Evolutionary conservation across 257 asterid species (phyloP).

Genomic region (Jacaranda mimosifolia): DNA sequence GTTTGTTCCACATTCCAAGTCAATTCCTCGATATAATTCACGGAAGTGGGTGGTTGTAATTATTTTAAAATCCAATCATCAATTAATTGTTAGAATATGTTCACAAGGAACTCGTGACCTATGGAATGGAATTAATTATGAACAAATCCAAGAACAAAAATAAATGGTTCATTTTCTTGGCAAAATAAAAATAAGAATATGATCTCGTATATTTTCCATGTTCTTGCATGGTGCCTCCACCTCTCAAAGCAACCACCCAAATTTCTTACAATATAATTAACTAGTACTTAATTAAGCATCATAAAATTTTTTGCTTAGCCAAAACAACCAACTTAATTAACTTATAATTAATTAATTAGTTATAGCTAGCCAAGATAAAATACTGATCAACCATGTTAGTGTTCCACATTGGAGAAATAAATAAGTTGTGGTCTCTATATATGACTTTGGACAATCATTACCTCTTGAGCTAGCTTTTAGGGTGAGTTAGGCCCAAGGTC

Average conservation of each 20-base stretch:
- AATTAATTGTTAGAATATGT: too few species aligned
- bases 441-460: too few species aligned
- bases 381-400: background rate
- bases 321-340: conserved; percentile 7
- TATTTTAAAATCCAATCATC: too few species aligned
- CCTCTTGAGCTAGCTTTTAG: too few species aligned
- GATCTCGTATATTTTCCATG: background rate
- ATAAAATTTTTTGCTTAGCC: background rate
- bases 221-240: conserved; percentile 10
- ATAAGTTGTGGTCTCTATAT: too few species aligned
- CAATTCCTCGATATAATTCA: background rate
- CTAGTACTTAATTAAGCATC: background rate
- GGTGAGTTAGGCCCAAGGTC: too few species aligned
- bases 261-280: background rate
- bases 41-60: background rate
- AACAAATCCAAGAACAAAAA: background rate
- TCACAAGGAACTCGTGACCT: background rate
- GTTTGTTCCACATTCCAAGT: too few species aligned
- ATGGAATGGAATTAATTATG: background rate
- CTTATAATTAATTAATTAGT: background rate
- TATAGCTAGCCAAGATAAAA: background rate
- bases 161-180: background rate
- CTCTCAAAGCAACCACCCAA: background rate
- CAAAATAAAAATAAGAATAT: background rate
- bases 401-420: too few species aligned